Base-by-base conservation (phyloP, 2,329 filamentous ascomycete species). In the Arthrobotrys conoides region DNA sequence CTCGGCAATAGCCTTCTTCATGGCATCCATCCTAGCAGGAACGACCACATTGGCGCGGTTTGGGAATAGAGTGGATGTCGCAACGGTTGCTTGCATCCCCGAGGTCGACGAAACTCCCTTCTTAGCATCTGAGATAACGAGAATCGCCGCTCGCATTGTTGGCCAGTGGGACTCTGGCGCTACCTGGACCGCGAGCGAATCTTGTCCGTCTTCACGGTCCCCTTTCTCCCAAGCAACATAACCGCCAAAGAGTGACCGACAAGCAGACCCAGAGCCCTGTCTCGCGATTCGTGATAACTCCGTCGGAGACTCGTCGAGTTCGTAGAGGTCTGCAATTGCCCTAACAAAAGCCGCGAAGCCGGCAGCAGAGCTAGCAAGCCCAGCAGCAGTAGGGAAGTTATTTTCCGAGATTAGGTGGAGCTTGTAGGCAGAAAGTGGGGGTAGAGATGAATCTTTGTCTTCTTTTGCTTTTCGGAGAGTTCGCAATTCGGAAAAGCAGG, bases 381-480 rank as follows among this genome's bases (percentile, higher is more conserved):
- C 96, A 3, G 96, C 96, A 27, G 96, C 96, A 1, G 96, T 99
- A 80, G 96, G 96, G 88, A 99, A 99, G 88, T 99, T 99, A 89
- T 99, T 99, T 87, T 96, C 92, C 72, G 93, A 96, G 71, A 97
- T 94, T 81, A 99, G 91, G 82, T 91, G 92, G 79, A 99, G 90
- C 38, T 92, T 90, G 83, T 92, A 87, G 65, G 87, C 84, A 10
- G 93, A 92, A 72, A 99, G 90, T 85, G 92, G 93, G 51, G 95
- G 93, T n/a, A 97, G 88, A 22, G 90, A 90, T 0, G 90, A 82
- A 84, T 97, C 87, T 79, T 88, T 85, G 41, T 87, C 87, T 85
- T 99, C 96, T 83, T 98, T 88, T 24, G 89, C 87, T 66, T 90
- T 88, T 80, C 96, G 92, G 55, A 96, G 90, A 66, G 90, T 85